phyloP scores from a whole-genome alignment of 345 rosid genomes.

The Diplotaxis tenuifolia region DNA sequence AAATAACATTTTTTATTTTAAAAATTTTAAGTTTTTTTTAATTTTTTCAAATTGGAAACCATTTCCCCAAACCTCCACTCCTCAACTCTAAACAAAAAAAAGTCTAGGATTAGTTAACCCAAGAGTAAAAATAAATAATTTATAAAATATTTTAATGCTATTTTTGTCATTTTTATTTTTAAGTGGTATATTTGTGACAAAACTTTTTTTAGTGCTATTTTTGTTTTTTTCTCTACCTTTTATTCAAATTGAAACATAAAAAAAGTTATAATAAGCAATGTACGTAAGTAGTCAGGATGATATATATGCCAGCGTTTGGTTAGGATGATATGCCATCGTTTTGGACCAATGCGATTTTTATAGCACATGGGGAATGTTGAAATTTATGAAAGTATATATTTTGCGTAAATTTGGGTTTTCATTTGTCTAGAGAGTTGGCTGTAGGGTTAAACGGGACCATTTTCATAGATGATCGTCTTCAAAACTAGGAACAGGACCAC shows the following conservation, averaged over 20 bases:
- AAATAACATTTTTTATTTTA: too few species aligned
- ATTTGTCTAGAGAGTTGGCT: conserved; percentile 30
- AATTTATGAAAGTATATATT: neutral
- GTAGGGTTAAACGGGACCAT: conserved; percentile 35
- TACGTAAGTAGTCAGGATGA: neutral
- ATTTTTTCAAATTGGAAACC: too few species aligned
- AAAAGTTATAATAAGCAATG: neutral
- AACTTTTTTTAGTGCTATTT: too few species aligned
- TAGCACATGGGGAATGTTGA: neutral
- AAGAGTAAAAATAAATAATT: too few species aligned
- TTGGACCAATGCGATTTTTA: neutral
- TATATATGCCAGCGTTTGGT: neutral
- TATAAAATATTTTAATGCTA: too few species aligned
- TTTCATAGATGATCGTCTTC: conserved; percentile 28
- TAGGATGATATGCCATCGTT: neutral
- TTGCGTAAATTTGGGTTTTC: conserved; percentile 7
- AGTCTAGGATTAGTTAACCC: too few species aligned
- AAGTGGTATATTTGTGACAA: too few species aligned
- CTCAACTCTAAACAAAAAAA: too few species aligned
- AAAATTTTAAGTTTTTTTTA: too few species aligned
- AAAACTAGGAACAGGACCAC: conserved; percentile 29
- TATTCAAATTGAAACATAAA: neutral
- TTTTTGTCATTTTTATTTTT: too few species aligned
- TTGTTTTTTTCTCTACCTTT: too few species aligned
- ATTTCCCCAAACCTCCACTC: too few species aligned